These are phyloP conservation scores for Mycena haematopus DNA, from an alignment of 768 basidiomycete species.

Conservation along the genomic window DNA sequence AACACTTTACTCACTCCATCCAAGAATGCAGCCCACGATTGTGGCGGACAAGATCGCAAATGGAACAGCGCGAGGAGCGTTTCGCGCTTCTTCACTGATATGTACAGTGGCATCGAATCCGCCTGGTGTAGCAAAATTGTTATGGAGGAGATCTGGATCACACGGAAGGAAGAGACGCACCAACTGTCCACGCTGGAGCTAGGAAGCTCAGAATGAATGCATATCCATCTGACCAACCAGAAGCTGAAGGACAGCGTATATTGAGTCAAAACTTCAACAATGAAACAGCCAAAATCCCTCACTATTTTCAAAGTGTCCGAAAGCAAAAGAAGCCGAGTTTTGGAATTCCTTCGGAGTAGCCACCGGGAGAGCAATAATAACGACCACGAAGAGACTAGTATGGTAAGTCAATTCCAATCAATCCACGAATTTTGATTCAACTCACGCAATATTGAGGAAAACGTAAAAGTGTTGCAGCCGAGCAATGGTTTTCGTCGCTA, in stretches of 20 bases:
- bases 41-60: conserved; percentile 68
- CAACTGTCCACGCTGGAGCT: conserved; percentile 46
- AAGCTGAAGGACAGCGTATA: conserved; percentile 61
- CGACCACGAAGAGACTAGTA: conserved; percentile 62
- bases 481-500: conserved; percentile 70
- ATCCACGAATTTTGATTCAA: conserved; percentile 9
- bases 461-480: conserved; percentile 76
- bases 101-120: conserved; percentile 67
- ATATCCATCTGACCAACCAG: conserved; percentile 63
- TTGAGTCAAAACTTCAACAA: conserved; percentile 56
- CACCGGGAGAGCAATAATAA: conserved; percentile 73
- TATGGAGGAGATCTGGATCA: neutral
- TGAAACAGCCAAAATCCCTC: conserved; percentile 36
- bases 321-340: conserved; percentile 66
- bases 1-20: conserved; percentile 56
- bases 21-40: conserved; percentile 59
- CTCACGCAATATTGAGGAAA: conserved; percentile 70
- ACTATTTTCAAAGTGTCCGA: conserved; percentile 70
- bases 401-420: neutral
- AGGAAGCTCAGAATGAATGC: conserved; percentile 57
- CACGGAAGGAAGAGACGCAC: conserved; percentile 30
- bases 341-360: conserved; percentile 64
- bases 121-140: conserved; percentile 31
- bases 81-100: conserved; percentile 74
- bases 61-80: conserved; percentile 71